A percentile compares a stretch with the other conserved stretches of the same genome.
Evolutionary conservation across 768 basidiomycete species (phyloP).

Genomic region (Lentinula edodes): DNA sequence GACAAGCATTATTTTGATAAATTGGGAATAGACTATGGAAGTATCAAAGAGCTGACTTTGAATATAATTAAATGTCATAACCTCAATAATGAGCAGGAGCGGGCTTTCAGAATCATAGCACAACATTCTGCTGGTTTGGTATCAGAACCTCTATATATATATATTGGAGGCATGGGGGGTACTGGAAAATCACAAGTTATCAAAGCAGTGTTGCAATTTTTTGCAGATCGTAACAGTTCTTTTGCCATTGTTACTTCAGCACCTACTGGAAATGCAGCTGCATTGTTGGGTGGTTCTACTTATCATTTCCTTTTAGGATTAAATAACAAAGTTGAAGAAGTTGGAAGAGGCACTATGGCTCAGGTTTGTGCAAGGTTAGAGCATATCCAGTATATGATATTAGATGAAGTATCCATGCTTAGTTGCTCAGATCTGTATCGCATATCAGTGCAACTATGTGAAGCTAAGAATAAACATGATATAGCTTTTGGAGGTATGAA

Average conservation of each 20-base stretch:
- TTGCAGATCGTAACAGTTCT: not conserved
- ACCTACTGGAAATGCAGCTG: constrained; percentile 16
- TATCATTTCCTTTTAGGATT: constrained; percentile 20
- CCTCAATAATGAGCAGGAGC: constrained; percentile 12
- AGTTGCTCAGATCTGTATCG: constrained; percentile 19
- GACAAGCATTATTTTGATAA: not conserved
- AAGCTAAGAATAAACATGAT: not conserved
- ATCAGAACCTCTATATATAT: constrained; percentile 6
- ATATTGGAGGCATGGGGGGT: constrained; percentile 15
- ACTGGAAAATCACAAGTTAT: constrained; percentile 16
- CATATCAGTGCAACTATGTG: constrained; percentile 15
- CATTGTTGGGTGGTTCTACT: constrained; percentile 17
- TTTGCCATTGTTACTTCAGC: constrained; percentile 2
- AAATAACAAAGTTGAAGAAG: not conserved
- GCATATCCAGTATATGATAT: constrained; percentile 19
- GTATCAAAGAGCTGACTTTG: constrained; percentile 5
- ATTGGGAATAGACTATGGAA: not conserved
- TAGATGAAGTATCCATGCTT: constrained; percentile 17
- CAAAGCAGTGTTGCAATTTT: constrained; percentile 11
- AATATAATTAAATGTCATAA: constrained; percentile 6
- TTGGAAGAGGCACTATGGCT: not conserved
- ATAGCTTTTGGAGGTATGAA: constrained; percentile 21
- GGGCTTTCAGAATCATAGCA: constrained; percentile 13
- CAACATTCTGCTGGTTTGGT: too few relatives aligned
- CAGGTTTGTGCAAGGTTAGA: constrained; percentile 9